phyloP scores from a whole-genome alignment of 2,329 filamentous ascomycete species.

The Balansia obtecta region DNA sequence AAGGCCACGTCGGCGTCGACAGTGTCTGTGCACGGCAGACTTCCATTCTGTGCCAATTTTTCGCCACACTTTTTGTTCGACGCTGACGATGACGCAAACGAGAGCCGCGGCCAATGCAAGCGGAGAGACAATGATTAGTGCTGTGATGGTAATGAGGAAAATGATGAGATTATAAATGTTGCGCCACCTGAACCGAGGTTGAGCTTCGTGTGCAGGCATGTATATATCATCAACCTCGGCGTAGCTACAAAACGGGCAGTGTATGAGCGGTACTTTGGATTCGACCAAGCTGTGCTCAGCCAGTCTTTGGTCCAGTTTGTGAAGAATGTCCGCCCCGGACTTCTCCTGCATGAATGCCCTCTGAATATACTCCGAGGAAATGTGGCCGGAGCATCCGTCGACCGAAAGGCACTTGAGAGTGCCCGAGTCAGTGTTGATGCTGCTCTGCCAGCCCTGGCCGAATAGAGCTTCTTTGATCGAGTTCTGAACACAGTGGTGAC shows the following conservation, averaged over 20 bases:
- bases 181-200: conserved; percentile 43
- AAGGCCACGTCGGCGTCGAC: conserved; percentile 57
- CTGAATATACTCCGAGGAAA: conserved; percentile 56
- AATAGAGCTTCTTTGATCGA: conserved; percentile 81
- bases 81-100: conserved; percentile 30
- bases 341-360: conserved; percentile 59
- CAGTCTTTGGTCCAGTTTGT: conserved; percentile 66
- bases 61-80: conserved; percentile 28
- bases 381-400: conserved; percentile 61
- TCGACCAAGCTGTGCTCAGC: conserved; percentile 64
- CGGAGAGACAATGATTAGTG: conserved; percentile 44
- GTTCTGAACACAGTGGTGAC: conserved; percentile 70
- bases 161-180: conserved; percentile 36
- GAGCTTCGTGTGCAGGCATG: conserved; percentile 40
- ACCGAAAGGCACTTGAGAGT: conserved; percentile 78
- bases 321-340: conserved; percentile 58
- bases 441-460: conserved; percentile 82
- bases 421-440: conserved; percentile 57
- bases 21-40: conserved; percentile 52
- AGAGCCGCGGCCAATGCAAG: conserved; percentile 35
- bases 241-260: conserved; percentile 85
- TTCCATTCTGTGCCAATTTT: conserved; percentile 35
- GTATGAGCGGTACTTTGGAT: conserved; percentile 61
- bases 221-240: conserved; percentile 76
- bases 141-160: conserved; percentile 37